Percentiles rank a stretch among this genome's conserved stretches.
Conservation (phyloP, 1,139 yeast species). For the Sugiyamaella japonica region DNA sequence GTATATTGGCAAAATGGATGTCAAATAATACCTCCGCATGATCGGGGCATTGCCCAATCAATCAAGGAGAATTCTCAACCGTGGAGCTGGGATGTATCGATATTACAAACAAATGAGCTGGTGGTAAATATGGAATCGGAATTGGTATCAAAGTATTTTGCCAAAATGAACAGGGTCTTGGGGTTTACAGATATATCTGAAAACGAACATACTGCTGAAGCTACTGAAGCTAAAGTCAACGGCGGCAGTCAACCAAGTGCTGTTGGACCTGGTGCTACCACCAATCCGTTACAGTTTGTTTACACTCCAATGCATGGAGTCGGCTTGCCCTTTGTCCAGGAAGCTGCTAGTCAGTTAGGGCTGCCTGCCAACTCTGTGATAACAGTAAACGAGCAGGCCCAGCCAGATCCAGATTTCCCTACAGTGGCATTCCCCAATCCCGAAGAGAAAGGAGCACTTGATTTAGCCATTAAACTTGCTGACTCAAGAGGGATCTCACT, state of each 20-base stretch:
- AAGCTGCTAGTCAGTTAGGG: constrained; percentile 35
- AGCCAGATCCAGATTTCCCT: constrained; percentile 81
- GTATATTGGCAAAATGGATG: constrained; percentile 94
- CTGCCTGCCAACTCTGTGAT: constrained; percentile 41
- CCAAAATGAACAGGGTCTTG: constrained; percentile 18
- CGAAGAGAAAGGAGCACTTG: constrained; percentile 90
- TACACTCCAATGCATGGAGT: constrained; percentile 98
- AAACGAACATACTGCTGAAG: background rate
- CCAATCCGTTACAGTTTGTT: constrained; percentile 50
- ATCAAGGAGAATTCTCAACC: constrained; percentile 66
- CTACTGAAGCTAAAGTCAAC: background rate
- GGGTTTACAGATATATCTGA: background rate
- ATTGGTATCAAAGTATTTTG: constrained; percentile 29
- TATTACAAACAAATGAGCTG: constrained; percentile 12
- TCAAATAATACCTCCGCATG: constrained; percentile 94
- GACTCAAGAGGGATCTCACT: constrained; percentile 47
- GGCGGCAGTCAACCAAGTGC: constrained; percentile 1
- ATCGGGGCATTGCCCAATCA: constrained; percentile 62
- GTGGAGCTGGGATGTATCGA: constrained; percentile 43
- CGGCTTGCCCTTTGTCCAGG: constrained; percentile 50
- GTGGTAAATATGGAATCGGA: constrained; percentile 20
- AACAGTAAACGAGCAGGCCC: constrained; percentile 59
- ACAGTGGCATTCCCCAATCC: constrained; percentile 94
- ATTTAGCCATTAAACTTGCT: constrained; percentile 62
- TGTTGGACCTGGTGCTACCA: constrained; percentile 24